Conservation (phyloP, 2,329 filamentous ascomycete genomes). For the Diaporthe sp. region DNA sequence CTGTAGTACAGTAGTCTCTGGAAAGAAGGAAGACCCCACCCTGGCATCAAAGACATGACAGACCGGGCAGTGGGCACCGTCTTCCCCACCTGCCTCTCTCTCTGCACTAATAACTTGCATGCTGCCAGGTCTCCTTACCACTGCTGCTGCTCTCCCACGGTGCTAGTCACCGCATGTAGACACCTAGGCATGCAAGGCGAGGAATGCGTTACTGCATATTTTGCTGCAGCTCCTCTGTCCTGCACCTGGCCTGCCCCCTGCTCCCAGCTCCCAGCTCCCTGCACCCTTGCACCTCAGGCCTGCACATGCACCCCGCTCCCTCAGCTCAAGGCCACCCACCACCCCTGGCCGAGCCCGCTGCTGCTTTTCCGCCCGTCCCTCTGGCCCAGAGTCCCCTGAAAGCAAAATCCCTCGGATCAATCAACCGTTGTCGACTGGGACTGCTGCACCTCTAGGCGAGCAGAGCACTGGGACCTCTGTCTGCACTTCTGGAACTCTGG, state of each 20-base stretch:
- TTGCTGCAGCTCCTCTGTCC: background rate
- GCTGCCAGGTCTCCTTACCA: background rate
- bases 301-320: constrained; percentile 27
- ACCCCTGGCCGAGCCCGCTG: constrained; percentile 12
- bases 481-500: constrained; percentile 16
- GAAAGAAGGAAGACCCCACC: background rate
- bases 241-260: constrained; percentile 4
- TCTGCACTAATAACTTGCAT: no score
- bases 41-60: background rate
- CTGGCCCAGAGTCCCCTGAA: constrained; percentile 34
- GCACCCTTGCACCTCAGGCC: constrained; percentile 13
- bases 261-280: constrained; percentile 6
- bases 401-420: constrained; percentile 31
- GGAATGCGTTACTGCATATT: constrained; percentile 3
- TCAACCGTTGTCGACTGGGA: background rate
- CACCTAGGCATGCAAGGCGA: background rate
- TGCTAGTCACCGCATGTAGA: background rate
- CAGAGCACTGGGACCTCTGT: background rate
- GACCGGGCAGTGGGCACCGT: background rate
- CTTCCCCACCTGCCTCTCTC: constrained; percentile 1
- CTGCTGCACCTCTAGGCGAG: background rate
- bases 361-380: constrained; percentile 11
- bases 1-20: background rate
- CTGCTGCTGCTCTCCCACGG: background rate
- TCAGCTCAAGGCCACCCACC: constrained; percentile 19